Conservation (phyloP, 1,139 yeast species). For the Taphrina deformans region DNA sequence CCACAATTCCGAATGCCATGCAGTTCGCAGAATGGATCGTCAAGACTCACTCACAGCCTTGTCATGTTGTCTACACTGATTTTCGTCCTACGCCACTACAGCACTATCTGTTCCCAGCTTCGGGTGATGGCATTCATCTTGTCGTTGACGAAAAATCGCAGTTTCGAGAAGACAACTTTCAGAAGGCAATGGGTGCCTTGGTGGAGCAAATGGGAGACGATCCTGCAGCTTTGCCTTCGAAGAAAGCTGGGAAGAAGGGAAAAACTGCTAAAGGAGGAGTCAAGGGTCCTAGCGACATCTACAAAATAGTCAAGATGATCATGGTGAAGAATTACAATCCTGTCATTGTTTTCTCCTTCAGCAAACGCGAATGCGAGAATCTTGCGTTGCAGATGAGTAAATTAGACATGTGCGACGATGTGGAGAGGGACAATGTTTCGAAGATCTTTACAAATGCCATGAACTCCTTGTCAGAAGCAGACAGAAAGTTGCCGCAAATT, state of each 20-base stretch:
- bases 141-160: slow-evolving; percentile 97
- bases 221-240: slow-evolving; percentile 54
- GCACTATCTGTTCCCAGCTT: slow-evolving; percentile 94
- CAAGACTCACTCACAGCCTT: slow-evolving; percentile 89
- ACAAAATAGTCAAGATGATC: slow-evolving; percentile 95
- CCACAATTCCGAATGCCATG: slow-evolving; percentile 97
- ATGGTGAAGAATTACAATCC: slow-evolving; percentile 95
- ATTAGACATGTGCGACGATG: slow-evolving; percentile 82
- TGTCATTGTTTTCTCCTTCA: slow-evolving; percentile 94
- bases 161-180: slow-evolving; percentile 95
- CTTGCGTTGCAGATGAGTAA: slow-evolving; percentile 93
- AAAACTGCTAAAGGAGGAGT: slow-evolving; percentile 89
- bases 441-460: slow-evolving; percentile 90
- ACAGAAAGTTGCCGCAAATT: slow-evolving; percentile 90
- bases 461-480: slow-evolving; percentile 79
- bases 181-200: slow-evolving; percentile 95
- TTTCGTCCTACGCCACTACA: slow-evolving; percentile 98
- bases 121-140: slow-evolving; percentile 94
- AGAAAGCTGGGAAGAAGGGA: slow-evolving; percentile 67
- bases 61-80: slow-evolving; percentile 97
- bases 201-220: slow-evolving; percentile 83
- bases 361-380: slow-evolving; percentile 94
- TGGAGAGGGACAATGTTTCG: slow-evolving; percentile 83
- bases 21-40: slow-evolving; percentile 99
- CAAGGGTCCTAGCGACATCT: slow-evolving; percentile 82